Conservation (phyloP, 2,329 filamentous ascomycete genomes). For the Colletotrichum ledebouriae region DNA sequence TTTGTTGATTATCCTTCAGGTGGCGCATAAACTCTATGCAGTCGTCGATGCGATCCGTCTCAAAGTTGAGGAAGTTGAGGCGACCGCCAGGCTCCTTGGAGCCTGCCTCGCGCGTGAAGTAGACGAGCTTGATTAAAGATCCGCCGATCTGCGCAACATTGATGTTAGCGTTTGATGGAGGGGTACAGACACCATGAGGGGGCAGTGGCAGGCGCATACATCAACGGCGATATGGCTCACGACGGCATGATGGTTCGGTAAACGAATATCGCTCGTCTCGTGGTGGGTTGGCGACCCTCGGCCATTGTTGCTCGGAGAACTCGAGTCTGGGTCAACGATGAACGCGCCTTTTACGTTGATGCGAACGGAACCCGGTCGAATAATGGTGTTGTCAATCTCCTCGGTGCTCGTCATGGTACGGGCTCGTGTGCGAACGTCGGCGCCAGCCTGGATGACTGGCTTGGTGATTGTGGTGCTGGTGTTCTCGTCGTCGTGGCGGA, state of each 20-base stretch:
- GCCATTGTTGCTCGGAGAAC: slow-evolving; percentile 63
- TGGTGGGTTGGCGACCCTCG: slow-evolving; percentile 64
- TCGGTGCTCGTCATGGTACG: slow-evolving; percentile 63
- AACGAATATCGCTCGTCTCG: slow-evolving; percentile 92
- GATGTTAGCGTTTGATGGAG: slow-evolving; percentile 21
- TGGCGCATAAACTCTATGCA: slow-evolving; percentile 93
- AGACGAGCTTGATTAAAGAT: slow-evolving; percentile 95
- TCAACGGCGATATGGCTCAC: slow-evolving; percentile 98
- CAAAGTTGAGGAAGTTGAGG: slow-evolving; percentile 95
- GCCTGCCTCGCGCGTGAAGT: slow-evolving; percentile 90
- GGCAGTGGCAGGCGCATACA: slow-evolving; percentile 65
- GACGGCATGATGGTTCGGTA: slow-evolving; percentile 94
- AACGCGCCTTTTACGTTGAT: slow-evolving; percentile 98
- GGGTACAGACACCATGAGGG: slow-evolving; percentile 44
- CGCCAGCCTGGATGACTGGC: slow-evolving; percentile 26
- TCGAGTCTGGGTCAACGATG: slow-evolving; percentile 87
- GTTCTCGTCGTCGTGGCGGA: slow-evolving; percentile 4
- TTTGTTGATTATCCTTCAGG: slow-evolving; percentile 84
- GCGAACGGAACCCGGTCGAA: slow-evolving; percentile 79
- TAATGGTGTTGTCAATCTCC: slow-evolving; percentile 72
- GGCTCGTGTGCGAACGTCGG: slow-evolving; percentile 36
- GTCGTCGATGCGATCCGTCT: slow-evolving; percentile 93
- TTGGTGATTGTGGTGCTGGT: slow-evolving; percentile 8
- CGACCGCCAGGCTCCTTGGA: slow-evolving; percentile 86
- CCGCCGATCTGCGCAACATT: slow-evolving; percentile 82